Percentiles rank a stretch among this genome's conserved stretches.
Evolutionary conservation across 176 grass and related monocot species (phyloP).

Genomic region (Dactylis glomerata): DNA sequence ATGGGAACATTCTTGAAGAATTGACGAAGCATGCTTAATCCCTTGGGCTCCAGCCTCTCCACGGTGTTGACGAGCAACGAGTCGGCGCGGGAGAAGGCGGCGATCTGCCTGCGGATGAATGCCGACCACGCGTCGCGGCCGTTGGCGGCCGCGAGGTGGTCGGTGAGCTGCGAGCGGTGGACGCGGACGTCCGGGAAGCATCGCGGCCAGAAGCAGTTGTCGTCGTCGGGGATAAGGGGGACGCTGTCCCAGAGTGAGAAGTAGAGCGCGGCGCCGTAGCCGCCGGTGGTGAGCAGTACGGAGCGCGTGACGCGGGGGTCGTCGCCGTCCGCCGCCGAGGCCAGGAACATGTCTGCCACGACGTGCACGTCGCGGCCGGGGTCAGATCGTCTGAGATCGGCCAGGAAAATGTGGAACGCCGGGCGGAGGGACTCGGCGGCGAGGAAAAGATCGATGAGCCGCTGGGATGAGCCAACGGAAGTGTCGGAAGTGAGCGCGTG

Average conservation of each 20-base stretch:
- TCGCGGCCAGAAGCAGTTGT: neutral
- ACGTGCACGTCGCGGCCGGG: neutral
- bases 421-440: conserved; percentile 38
- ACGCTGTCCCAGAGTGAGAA: conserved; percentile 40
- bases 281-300: conserved; percentile 38
- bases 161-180: conserved; percentile 32
- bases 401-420: conserved; percentile 40
- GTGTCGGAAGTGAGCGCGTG: conserved; percentile 31
- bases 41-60: conserved; percentile 31
- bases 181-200: conserved; percentile 12
- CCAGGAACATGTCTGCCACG: conserved; percentile 32
- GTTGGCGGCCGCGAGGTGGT: neutral
- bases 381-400: neutral
- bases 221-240: neutral
- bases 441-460: conserved; percentile 37
- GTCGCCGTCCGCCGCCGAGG: conserved; percentile 21
- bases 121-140: neutral
- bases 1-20: neutral
- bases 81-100: neutral
- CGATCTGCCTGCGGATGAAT: conserved; percentile 17
- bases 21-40: conserved; percentile 23
- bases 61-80: conserved; percentile 36
- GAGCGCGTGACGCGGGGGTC: conserved; percentile 18
- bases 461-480: neutral
- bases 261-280: conserved; percentile 32